Evolutionary conservation across 2,329 filamentous ascomycete species (phyloP).

Genomic region (Alternaria ethzedia): DNA sequence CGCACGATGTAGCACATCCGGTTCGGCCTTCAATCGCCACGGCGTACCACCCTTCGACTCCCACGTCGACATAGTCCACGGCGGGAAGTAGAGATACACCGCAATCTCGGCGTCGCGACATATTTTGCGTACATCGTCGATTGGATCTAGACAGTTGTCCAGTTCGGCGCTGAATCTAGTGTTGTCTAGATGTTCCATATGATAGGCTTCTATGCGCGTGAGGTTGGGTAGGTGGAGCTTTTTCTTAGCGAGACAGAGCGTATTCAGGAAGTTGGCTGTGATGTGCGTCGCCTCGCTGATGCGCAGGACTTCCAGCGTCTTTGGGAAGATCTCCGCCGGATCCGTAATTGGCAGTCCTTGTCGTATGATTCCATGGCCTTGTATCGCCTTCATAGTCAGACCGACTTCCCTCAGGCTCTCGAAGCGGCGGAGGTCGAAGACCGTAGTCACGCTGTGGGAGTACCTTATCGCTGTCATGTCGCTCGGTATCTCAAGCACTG

Average conservation of each 20-base stretch:
- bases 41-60: conserved; percentile 5
- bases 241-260: conserved; percentile 15
- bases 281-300: conserved; percentile 17
- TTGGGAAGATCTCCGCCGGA: conserved; percentile 14
- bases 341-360: background rate
- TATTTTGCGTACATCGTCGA: background rate
- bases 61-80: conserved; percentile 11
- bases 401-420: conserved; percentile 13
- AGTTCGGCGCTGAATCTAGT: background rate
- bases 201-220: conserved; percentile 18
- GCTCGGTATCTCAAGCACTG: conserved; percentile 15
- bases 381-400: conserved; percentile 18
- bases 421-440: conserved; percentile 18
- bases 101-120: conserved; percentile 7
- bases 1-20: background rate
- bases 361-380: background rate
- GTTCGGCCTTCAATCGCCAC: conserved; percentile 11
- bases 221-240: conserved; percentile 1
- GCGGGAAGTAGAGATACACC: conserved; percentile 16
- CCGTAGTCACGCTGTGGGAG: background rate
- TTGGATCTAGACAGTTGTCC: background rate
- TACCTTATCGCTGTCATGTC: conserved; percentile 11
- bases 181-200: background rate
- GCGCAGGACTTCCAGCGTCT: conserved; percentile 15
- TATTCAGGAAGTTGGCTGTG: conserved; percentile 8